Evolutionary conservation across 768 basidiomycete species (phyloP).

Genomic region (Sarcodon sp.): DNA sequence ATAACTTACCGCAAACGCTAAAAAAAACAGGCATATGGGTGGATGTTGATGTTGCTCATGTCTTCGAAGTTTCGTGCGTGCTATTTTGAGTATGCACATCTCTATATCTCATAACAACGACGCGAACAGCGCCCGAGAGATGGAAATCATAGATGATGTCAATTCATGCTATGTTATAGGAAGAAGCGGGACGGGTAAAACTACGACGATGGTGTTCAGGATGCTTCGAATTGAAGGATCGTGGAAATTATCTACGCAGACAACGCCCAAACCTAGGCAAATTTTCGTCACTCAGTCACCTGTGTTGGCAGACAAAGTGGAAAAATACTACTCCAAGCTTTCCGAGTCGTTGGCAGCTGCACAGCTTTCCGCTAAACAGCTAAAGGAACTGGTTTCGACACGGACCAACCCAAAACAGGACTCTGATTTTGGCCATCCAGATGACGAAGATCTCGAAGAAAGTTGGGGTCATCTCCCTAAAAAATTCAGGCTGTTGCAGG

Average conservation of each 20-base stretch:
- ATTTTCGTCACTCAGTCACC: slow-evolving; percentile 16
- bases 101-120: neutral
- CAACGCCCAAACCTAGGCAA: slow-evolving; percentile 8
- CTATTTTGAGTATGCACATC: neutral
- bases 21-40: slow-evolving; percentile 30
- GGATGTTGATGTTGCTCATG: slow-evolving; percentile 26
- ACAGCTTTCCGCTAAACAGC: slow-evolving; percentile 1
- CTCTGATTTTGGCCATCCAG: slow-evolving; percentile 19
- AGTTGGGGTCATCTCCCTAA: slow-evolving; percentile 27
- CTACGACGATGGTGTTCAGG: slow-evolving; percentile 16
- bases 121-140: slow-evolving; percentile 27
- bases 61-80: slow-evolving; percentile 17
- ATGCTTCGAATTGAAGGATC: slow-evolving; percentile 12
- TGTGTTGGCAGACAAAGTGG: slow-evolving; percentile 13
- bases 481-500: slow-evolving; percentile 36
- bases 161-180: slow-evolving; percentile 47
- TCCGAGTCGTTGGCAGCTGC: slow-evolving; percentile 4
- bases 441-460: slow-evolving; percentile 22
- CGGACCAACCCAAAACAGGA: neutral
- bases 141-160: slow-evolving; percentile 44
- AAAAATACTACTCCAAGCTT: slow-evolving; percentile 12
- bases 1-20: neutral
- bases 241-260: neutral
- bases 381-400: neutral
- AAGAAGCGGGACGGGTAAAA: slow-evolving; percentile 52